Evolutionary conservation across 73 alveolate species (phyloP).

Genomic region (Tetrahymena malaccensis): DNA sequence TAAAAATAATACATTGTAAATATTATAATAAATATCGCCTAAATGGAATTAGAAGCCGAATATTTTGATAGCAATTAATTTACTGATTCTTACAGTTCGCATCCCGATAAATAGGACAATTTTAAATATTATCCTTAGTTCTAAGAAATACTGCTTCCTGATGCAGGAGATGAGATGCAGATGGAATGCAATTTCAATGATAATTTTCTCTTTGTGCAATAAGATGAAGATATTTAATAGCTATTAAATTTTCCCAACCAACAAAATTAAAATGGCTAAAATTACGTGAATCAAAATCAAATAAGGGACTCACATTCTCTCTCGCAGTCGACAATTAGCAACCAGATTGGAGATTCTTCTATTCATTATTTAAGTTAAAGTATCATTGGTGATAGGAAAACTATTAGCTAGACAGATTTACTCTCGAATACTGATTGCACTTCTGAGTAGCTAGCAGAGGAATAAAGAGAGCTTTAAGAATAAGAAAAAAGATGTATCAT

Average conservation of each 20-base stretch:
- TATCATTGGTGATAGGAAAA: not conserved
- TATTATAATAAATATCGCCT: not conserved
- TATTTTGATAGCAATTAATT: not conserved
- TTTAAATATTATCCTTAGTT: not conserved
- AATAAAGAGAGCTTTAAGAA: not conserved
- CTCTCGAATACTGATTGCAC: not conserved
- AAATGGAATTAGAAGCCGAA: not conserved
- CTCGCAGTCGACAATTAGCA: not conserved
- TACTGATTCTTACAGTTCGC: not conserved
- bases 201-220: not conserved
- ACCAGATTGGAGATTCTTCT: not conserved
- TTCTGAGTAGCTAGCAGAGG: not conserved
- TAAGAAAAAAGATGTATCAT: not conserved
- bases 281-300: not conserved
- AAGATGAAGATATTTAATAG: not conserved
- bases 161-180: not conserved
- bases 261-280: not conserved
- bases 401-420: not conserved
- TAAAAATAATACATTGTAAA: not conserved
- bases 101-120: not conserved
- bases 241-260: not conserved
- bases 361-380: not conserved
- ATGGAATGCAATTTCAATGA: not conserved
- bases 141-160: not conserved
- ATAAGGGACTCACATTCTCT: not conserved